A percentile compares a stretch with the other conserved stretches of the same genome.
Evolutionary conservation across 768 basidiomycete species (phyloP).

Genomic region (Boletus eberwhitei): DNA sequence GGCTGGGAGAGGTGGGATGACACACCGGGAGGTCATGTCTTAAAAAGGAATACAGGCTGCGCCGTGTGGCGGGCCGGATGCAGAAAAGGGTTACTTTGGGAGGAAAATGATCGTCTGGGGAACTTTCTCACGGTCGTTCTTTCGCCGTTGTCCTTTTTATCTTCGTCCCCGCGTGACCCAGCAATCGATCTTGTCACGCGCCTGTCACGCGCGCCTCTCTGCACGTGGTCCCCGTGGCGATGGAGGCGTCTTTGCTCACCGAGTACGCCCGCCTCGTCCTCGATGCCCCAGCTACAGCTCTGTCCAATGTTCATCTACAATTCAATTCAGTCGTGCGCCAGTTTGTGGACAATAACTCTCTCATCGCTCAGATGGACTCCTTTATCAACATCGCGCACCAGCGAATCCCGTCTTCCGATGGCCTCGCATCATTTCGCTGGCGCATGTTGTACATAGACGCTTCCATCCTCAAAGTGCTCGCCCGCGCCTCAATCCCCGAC

Average conservation of each 20-base stretch:
- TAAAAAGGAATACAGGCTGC: conserved; percentile 50
- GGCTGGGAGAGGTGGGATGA: neutral
- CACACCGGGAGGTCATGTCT: conserved; percentile 76
- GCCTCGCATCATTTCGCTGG: conserved; percentile 44
- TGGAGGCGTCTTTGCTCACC: neutral
- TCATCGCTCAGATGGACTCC: conserved; percentile 22
- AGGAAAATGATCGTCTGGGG: conserved; percentile 45
- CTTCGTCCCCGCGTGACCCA: conserved; percentile 45
- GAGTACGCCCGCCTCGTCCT: conserved; percentile 9
- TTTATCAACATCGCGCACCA: conserved; percentile 49
- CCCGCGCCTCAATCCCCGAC: conserved; percentile 23
- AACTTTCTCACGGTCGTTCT: conserved; percentile 45
- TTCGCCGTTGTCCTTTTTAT: conserved; percentile 60
- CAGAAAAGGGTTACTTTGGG: conserved; percentile 41
- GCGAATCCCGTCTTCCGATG: conserved; percentile 43
- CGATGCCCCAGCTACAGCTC: neutral
- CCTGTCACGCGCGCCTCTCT: conserved; percentile 20
- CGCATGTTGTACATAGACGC: conserved; percentile 76
- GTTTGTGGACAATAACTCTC: neutral
- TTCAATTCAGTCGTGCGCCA: neutral
- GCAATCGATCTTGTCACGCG: conserved; percentile 37
- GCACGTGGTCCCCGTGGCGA: neutral
- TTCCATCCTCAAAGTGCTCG: conserved; percentile 54
- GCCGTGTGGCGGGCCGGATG: conserved; percentile 43
- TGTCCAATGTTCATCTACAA: neutral